Evolutionary conservation across 129 eudicot genomes (phyloP), one percentile per base, ranked within the genome.

Genomic region (Heracleum sosnowskyi): DNA sequence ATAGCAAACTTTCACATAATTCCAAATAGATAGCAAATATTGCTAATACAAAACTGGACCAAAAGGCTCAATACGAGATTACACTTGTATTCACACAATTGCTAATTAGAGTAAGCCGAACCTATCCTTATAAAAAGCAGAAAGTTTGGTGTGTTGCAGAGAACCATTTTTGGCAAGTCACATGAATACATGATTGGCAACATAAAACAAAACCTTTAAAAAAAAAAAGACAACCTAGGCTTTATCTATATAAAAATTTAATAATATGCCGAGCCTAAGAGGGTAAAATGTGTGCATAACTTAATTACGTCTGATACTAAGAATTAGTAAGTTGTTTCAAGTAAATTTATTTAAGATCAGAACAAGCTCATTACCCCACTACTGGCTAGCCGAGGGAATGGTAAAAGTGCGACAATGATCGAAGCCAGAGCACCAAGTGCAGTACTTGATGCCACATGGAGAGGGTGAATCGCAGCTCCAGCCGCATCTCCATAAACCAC

Each of bases 401-500:
- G 98, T 15, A 93, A 74, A 74, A 86, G 74, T 90, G 89, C 47
- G 76, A 97, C 96, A 26, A 90, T 33, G 44, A 89, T 75, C 0
- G 92, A 82, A 81, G 94, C 88, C 76, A 92, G 15, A 15, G 87
- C 91, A 22, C 98, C 98, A 24, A 90, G 88, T 0, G 80, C 90
- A 0, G 98, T 90, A 79, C 98, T 90, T 1, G 88, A 82, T 0
- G 96, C 97, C 47, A 93, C 83, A 81, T 87, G 88, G 15, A 87
- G 49, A 33, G 98, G 98, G 44, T 81, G 96, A 44, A 82, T 80
- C 68, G 80, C 76, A 20, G 84, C 81, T 40, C 71, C 79, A 2
- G 79, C 78, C 0, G 28, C 42, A 1, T 46, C 63, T 0, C 96
- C 85, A 9, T 79, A 80, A 78, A 81, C 79, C 71, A 87, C 90